Evolutionary conservation across 495 filamentous ascomycete genomes (phyloP).

Genomic region (Podospora didyma): DNA sequence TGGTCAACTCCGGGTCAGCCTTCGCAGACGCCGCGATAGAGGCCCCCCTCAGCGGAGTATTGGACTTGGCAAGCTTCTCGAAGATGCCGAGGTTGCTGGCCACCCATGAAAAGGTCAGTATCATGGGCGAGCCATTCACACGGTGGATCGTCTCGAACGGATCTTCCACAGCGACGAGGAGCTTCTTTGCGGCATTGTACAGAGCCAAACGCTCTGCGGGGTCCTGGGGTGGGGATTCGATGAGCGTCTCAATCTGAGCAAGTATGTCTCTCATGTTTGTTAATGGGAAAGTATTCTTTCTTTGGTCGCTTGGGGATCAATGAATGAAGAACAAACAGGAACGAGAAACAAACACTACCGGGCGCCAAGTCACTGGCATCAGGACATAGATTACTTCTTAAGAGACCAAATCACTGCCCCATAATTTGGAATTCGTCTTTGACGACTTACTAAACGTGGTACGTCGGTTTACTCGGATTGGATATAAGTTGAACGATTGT

Average conservation of each 20-base stretch:
- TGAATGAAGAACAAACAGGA: not conserved
- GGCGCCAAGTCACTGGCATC: too few relatives aligned
- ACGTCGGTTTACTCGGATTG: too few relatives aligned
- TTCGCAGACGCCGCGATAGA: constrained; percentile 24
- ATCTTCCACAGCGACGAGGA: not conserved
- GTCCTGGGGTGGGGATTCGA: not conserved
- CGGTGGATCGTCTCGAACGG: not conserved
- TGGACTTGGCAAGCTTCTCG: constrained; percentile 16
- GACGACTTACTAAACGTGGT: too few relatives aligned
- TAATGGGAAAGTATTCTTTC: not conserved
- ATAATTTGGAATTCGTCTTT: too few relatives aligned
- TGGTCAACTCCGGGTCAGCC: constrained; percentile 27
- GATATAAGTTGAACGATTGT: too few relatives aligned
- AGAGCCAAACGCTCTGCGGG: not conserved
- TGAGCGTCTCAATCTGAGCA: not conserved
- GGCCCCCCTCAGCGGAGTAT: constrained; percentile 16
- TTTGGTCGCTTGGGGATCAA: not conserved
- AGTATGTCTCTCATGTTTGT: not conserved
- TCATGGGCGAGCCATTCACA: constrained; percentile 4
- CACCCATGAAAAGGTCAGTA: constrained; percentile 22
- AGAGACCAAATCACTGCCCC: too few relatives aligned
- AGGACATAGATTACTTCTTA: too few relatives aligned
- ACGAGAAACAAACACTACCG: too few relatives aligned
- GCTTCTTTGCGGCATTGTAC: not conserved
- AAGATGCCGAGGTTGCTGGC: constrained; percentile 34